These are phyloP conservation scores for Zychaea mexicana DNA, from an alignment of 371 early-diverging fungal genomes.

Conservation along the genomic window DNA sequence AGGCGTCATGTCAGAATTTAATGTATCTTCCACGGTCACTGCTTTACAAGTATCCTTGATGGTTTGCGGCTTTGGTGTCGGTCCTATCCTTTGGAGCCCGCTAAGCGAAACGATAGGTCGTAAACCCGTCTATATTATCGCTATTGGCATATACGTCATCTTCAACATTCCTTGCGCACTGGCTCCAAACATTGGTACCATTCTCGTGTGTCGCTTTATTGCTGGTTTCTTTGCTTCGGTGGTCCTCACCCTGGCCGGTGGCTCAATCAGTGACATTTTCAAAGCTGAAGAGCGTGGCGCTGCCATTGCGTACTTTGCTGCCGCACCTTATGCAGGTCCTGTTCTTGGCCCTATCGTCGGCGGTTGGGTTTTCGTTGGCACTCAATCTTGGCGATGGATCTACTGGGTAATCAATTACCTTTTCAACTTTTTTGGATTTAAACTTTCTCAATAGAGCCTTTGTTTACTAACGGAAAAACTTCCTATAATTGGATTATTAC, in stretches of 20 bases:
- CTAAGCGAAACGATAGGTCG: conserved; percentile 43
- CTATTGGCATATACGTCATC: conserved; percentile 33
- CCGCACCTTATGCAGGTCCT: conserved; percentile 50
- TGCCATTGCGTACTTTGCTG: conserved; percentile 52
- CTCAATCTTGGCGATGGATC: conserved; percentile 47
- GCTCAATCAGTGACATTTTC: conserved; percentile 44
- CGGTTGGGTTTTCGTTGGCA: conserved; percentile 47
- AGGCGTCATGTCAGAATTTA: conserved; percentile 31
- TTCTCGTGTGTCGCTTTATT: conserved; percentile 46
- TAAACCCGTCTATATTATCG: conserved; percentile 35
- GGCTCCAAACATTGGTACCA: conserved; percentile 39
- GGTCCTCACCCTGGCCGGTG: conserved; percentile 43
- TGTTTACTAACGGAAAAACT: neutral
- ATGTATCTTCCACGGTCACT: conserved; percentile 33
- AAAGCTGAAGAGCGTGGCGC: conserved; percentile 35
- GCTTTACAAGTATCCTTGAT: conserved; percentile 50
- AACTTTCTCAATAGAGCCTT: neutral
- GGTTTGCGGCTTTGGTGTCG: conserved; percentile 47
- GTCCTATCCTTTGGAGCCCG: conserved; percentile 52
- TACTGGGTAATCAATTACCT: conserved; percentile 36
- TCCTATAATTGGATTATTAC: neutral
- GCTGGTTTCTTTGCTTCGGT: conserved; percentile 45
- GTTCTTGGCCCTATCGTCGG: conserved; percentile 49
- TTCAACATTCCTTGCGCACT: conserved; percentile 50
- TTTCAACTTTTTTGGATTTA: neutral